Conservation (phyloP, 2,329 filamentous ascomycete genomes). For the Ophiostoma angusticollis region DNA sequence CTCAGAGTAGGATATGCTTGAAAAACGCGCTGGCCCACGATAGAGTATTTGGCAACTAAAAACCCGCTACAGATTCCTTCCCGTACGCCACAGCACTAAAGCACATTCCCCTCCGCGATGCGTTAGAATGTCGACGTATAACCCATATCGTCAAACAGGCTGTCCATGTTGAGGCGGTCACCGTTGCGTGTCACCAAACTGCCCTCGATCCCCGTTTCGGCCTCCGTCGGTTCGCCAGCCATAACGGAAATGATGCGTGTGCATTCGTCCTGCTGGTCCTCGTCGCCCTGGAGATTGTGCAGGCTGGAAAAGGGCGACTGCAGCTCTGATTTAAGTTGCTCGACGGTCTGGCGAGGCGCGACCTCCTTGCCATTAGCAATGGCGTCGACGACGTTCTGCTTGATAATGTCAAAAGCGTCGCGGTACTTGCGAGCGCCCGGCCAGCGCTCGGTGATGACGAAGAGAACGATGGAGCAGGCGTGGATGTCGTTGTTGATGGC, state of each 20-base stretch:
- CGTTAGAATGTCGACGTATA: too few relatives aligned
- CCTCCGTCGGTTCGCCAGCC: too few relatives aligned
- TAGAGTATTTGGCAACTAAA: too few relatives aligned
- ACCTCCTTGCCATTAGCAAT: constrained; percentile 18
- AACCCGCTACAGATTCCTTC: too few relatives aligned
- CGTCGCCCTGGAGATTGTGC: constrained; percentile 3
- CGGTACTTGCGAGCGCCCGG: constrained; percentile 21
- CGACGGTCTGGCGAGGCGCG: constrained; percentile 1
- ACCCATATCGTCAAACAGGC: too few relatives aligned
- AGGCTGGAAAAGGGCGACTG: neutral
- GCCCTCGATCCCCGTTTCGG: too few relatives aligned
- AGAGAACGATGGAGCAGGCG: constrained; percentile 20
- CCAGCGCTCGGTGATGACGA: constrained; percentile 21
- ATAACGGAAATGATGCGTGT: constrained; percentile 2
- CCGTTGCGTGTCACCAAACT: too few relatives aligned
- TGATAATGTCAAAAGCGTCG: constrained; percentile 22
- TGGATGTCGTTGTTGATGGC: neutral
- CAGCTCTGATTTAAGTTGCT: neutral
- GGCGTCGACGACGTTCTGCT: constrained; percentile 16
- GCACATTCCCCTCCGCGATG: too few relatives aligned
- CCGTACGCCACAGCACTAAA: too few relatives aligned
- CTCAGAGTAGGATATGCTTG: too few relatives aligned
- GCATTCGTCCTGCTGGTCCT: constrained; percentile 5
- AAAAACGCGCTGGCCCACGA: too few relatives aligned
- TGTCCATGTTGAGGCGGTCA: too few relatives aligned